Evolutionary conservation across 2,329 filamentous ascomycete species (phyloP).

Genomic region (Colletotrichum scovillei): DNA sequence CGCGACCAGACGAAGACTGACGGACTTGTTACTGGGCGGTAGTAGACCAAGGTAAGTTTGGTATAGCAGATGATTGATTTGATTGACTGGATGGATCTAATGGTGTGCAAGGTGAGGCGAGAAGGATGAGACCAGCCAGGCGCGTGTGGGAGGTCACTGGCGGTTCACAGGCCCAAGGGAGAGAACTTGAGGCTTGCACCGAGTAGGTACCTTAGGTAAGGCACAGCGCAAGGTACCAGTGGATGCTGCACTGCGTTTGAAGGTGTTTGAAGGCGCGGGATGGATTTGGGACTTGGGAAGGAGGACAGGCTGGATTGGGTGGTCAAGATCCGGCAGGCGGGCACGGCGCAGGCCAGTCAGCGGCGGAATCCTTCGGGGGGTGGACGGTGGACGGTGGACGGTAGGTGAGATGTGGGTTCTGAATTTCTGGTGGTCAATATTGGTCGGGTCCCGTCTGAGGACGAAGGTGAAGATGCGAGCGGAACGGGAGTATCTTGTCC

Average conservation of each 20-base stretch:
- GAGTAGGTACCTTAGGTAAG: background rate
- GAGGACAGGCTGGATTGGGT: constrained; percentile 26
- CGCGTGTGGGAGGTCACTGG: background rate
- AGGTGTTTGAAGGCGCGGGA: background rate
- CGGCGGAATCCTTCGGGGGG: background rate
- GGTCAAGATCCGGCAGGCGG: constrained; percentile 23
- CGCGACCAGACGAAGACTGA: background rate
- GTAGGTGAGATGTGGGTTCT: background rate
- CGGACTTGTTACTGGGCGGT: background rate
- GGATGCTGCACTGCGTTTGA: background rate
- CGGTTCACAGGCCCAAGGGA: background rate
- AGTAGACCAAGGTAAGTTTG: background rate
- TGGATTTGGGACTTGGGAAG: constrained; percentile 8
- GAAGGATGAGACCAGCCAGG: background rate
- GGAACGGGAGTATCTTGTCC: background rate
- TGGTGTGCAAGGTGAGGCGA: background rate
- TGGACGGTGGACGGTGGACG: background rate
- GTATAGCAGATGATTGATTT: background rate
- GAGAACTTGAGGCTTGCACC: too few species aligned
- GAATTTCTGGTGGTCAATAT: background rate
- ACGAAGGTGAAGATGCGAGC: background rate
- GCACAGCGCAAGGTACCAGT: background rate
- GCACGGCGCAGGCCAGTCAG: constrained; percentile 11
- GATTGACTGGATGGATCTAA: background rate
- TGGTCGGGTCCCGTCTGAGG: background rate